Conservation (phyloP, 306 rosid species). For the Quercus aquifolioides region DNA sequence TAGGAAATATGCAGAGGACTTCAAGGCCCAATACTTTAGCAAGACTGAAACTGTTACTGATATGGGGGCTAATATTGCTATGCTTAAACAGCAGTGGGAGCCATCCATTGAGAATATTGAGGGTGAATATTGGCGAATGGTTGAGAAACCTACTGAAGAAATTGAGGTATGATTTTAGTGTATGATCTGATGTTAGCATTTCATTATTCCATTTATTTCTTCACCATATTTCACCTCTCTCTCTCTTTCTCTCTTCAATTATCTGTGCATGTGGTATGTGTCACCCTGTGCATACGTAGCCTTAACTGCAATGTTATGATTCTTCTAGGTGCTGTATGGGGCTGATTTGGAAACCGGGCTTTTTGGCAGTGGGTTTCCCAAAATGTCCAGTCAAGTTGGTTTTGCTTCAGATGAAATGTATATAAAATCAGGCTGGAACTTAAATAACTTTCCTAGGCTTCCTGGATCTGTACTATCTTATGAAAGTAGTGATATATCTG, state of each 20-base stretch:
- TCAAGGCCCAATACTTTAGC: slow-evolving; percentile 70
- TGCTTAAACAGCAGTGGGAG: slow-evolving; percentile 37
- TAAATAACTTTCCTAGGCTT: slow-evolving; percentile 93
- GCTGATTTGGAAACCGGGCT: slow-evolving; percentile 96
- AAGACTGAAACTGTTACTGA: slow-evolving; percentile 39
- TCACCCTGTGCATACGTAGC: background rate
- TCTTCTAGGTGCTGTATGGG: slow-evolving; percentile 88
- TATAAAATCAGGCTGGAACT: slow-evolving; percentile 88
- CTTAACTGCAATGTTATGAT: background rate
- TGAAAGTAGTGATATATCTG: slow-evolving; percentile 93
- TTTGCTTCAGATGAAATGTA: slow-evolving; percentile 54
- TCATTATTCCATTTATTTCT: slow-evolving; percentile 5
- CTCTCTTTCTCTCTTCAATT: background rate
- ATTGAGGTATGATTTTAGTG: slow-evolving; percentile 65
- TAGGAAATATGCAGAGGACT: slow-evolving; percentile 81
- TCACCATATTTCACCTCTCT: slow-evolving; percentile 1
- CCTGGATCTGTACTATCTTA: slow-evolving; percentile 92
- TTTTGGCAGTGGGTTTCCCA: slow-evolving; percentile 98
- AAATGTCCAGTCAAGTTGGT: slow-evolving; percentile 36
- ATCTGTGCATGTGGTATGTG: background rate
- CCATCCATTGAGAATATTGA: slow-evolving; percentile 84
- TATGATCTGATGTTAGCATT: slow-evolving; percentile 15
- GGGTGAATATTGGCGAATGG: slow-evolving; percentile 99
- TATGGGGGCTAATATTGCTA: slow-evolving; percentile 35
- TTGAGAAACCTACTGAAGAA: slow-evolving; percentile 95